phyloP scores from a whole-genome alignment of 2,329 filamentous ascomycete genomes.

The Colletotrichum siamense region DNA sequence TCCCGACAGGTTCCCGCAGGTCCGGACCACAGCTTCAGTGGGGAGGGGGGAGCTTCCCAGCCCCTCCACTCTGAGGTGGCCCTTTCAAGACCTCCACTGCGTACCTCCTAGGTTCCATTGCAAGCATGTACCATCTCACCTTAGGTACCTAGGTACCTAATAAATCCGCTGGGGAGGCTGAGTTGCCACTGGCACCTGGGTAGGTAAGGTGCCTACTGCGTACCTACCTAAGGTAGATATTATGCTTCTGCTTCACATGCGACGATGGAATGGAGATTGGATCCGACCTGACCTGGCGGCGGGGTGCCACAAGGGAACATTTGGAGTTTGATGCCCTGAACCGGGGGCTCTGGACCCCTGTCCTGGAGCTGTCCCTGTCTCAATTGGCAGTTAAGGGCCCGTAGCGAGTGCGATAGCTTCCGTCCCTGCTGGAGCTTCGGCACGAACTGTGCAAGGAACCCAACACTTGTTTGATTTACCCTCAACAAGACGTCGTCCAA shows the following conservation, averaged over 20 bases:
- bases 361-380: constrained; percentile 7
- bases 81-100: neutral
- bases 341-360: neutral
- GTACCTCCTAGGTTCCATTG: too few species aligned
- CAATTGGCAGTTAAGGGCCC: neutral
- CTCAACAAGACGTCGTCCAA: neutral
- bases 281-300: neutral
- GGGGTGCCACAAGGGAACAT: neutral
- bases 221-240: too few species aligned
- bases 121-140: neutral
- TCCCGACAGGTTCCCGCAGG: neutral
- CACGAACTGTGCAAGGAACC: neutral
- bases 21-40: neutral
- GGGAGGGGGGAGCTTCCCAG: neutral
- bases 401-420: neutral
- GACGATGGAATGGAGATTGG: neutral
- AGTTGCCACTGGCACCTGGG: neutral
- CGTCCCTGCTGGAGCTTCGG: neutral
- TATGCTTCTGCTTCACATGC: neutral
- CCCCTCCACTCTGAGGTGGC: neutral
- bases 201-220: neutral
- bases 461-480: neutral
- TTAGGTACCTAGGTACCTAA: neutral
- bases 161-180: neutral
- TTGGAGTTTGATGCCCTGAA: neutral